Conservation (phyloP, 331 rosid genomes). For the Quercus tomentella region DNA sequence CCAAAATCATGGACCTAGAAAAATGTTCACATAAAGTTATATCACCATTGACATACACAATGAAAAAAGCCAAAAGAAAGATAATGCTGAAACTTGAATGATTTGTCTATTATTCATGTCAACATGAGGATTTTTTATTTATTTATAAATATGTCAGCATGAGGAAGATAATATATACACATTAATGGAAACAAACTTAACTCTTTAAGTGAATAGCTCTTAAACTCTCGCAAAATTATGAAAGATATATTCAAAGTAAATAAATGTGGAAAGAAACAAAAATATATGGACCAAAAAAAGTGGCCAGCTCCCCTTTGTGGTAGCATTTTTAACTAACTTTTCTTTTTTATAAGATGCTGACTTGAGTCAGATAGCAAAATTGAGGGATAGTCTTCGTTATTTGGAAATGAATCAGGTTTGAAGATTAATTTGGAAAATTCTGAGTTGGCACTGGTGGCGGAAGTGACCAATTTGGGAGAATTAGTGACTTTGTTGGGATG, state of each 20-base stretch:
- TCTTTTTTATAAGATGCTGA: too few species aligned
- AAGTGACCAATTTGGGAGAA: too few species aligned
- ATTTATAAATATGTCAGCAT: background rate
- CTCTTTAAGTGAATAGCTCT: background rate
- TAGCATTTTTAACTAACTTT: background rate
- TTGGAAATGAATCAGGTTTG: too few species aligned
- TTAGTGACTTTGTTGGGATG: too few species aligned
- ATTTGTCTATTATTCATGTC: background rate
- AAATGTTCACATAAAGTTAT: constrained; percentile 14
- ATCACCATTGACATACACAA: constrained; percentile 12
- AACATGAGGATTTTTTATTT: background rate
- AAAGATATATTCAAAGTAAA: background rate
- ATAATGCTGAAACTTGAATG: background rate
- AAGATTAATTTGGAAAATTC: too few species aligned
- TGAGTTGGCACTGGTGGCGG: too few species aligned
- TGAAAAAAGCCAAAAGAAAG: background rate
- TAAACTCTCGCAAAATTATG: background rate
- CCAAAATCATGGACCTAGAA: constrained; percentile 96
- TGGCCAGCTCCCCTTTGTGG: background rate
- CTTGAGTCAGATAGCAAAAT: too few species aligned
- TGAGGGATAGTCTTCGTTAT: too few species aligned
- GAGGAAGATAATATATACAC: background rate
- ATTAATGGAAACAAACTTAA: background rate
- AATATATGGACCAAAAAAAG: background rate
- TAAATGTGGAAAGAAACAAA: background rate